Evolutionary conservation across 2,329 filamentous ascomycete species (phyloP).

Genomic region (Alternaria sp.): DNA sequence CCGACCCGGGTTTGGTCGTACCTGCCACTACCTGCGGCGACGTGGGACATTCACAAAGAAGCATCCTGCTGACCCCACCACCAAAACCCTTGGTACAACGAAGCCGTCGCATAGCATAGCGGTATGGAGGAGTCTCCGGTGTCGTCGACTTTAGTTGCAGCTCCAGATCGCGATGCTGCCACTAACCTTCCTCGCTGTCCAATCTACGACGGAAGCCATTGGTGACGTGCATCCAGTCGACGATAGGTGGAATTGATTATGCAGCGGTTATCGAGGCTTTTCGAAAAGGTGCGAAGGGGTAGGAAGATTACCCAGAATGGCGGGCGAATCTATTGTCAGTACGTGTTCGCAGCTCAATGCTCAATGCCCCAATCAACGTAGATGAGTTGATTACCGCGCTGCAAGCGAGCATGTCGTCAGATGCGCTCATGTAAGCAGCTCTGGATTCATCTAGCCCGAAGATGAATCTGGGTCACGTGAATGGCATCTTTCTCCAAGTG

Average conservation of each 20-base stretch:
- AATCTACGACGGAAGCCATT: conserved; percentile 16
- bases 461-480: background rate
- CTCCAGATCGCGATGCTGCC: conserved; percentile 14
- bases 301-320: background rate
- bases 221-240: conserved; percentile 38
- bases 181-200: conserved; percentile 5
- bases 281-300: conserved; percentile 7
- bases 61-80: conserved; percentile 20
- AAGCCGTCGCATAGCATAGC: conserved; percentile 16
- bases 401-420: background rate
- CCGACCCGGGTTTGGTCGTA: conserved; percentile 29
- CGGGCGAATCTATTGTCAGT: conserved; percentile 34
- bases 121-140: conserved; percentile 8
- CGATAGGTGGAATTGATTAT: conserved; percentile 22
- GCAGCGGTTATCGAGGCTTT: conserved; percentile 42
- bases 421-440: background rate
- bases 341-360: conserved; percentile 40
- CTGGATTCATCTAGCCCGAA: background rate
- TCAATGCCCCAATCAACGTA: conserved; percentile 15
- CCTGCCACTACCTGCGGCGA: conserved; percentile 25
- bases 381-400: conserved; percentile 13
- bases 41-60: conserved; percentile 30
- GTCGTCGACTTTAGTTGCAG: conserved; percentile 4
- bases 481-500: too few relatives aligned
- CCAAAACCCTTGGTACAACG: conserved; percentile 20